A percentile compares a stretch with the other conserved stretches of the same genome.
phyloP scores from a whole-genome alignment of 768 basidiomycete species.

The Rhizopogon sp. region DNA sequence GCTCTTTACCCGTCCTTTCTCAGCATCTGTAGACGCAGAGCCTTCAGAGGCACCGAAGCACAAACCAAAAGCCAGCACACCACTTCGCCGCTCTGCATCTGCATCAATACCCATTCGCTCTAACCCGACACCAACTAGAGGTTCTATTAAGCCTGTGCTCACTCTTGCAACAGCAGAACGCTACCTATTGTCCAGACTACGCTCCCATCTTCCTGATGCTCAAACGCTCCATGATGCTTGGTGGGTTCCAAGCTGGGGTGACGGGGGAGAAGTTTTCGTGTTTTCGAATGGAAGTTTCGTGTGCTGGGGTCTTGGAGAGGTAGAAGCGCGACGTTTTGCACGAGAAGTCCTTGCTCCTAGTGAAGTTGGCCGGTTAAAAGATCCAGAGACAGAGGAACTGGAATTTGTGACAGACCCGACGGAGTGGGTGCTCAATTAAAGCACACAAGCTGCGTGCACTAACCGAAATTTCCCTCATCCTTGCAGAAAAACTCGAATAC shows the following conservation, averaged over 20 bases:
- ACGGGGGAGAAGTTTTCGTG: conserved; percentile 80
- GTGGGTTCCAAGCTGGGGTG: conserved; percentile 73
- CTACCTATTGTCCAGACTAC: conserved; percentile 65
- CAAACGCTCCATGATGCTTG: conserved; percentile 69
- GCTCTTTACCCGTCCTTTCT: not conserved
- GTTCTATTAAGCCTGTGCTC: conserved; percentile 69
- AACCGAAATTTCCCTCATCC: not conserved
- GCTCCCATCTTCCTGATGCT: conserved; percentile 50
- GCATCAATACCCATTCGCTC: conserved; percentile 83
- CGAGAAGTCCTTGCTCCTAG: conserved; percentile 54
- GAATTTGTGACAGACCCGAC: conserved; percentile 90
- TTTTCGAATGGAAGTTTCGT: conserved; percentile 88
- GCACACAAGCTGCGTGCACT: not conserved
- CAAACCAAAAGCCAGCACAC: conserved; percentile 79
- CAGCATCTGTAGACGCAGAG: not conserved
- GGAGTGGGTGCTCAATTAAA: conserved; percentile 49
- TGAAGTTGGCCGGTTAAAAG: conserved; percentile 59
- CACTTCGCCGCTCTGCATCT: conserved; percentile 77
- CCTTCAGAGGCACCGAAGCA: conserved; percentile 34
- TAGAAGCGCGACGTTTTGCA: conserved; percentile 66
- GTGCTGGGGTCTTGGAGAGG: conserved; percentile 82
- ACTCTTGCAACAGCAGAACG: conserved; percentile 83
- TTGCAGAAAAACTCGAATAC: conserved; percentile 73
- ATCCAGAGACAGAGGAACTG: conserved; percentile 82
- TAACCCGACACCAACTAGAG: conserved; percentile 81